phyloP scores from a whole-genome alignment of 352 stramenopile genomes.

The Pythium phragmiticola region DNA sequence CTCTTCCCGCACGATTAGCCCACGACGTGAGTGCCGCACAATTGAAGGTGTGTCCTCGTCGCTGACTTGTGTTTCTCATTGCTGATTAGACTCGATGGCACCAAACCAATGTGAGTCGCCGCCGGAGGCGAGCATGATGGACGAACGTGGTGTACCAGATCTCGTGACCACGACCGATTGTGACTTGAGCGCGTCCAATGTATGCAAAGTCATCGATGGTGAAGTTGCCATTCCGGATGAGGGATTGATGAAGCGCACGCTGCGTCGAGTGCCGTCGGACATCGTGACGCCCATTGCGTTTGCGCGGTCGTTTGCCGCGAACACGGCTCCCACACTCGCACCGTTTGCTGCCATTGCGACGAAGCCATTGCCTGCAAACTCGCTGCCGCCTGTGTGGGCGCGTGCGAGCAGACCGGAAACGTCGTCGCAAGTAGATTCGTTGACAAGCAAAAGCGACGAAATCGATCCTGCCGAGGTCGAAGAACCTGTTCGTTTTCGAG shows the following conservation, averaged over 20 bases:
- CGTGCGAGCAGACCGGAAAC: constrained; percentile 7
- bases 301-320: neutral
- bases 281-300: neutral
- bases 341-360: constrained; percentile 13
- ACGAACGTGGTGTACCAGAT: constrained; percentile 11
- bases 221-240: constrained; percentile 1
- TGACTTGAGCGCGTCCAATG: neutral
- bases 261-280: constrained; percentile 17
- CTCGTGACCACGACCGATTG: constrained; percentile 20
- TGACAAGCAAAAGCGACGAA: constrained; percentile 1
- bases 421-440: neutral
- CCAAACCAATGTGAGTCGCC: constrained; percentile 61
- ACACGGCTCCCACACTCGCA: constrained; percentile 3
- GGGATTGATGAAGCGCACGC: neutral
- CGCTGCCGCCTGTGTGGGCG: constrained; percentile 16
- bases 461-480: constrained; percentile 1
- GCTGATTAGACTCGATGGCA: constrained; percentile 4
- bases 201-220: constrained; percentile 3
- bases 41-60: neutral
- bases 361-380: neutral
- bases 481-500: neutral
- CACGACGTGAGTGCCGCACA: constrained; percentile 5
- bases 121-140: constrained; percentile 3
- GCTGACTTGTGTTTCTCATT: constrained; percentile 2
- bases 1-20: constrained; percentile 4